A percentile compares a stretch with the other conserved stretches of the same genome.
phyloP scores from a whole-genome alignment of 1,139 yeast genomes.

The Taphrina wiesneri region DNA sequence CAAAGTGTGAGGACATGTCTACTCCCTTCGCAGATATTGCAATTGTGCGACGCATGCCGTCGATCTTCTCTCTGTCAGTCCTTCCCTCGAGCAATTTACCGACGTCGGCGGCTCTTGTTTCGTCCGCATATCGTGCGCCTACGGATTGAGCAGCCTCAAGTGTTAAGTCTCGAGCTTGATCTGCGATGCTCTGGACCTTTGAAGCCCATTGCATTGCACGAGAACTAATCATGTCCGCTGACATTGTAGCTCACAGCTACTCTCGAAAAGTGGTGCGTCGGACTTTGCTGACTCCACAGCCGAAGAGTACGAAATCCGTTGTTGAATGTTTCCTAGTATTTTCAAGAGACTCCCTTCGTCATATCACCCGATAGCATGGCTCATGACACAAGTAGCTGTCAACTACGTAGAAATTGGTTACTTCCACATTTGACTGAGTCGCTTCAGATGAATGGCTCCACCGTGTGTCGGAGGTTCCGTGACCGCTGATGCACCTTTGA shows the following conservation, averaged over 20 bases:
- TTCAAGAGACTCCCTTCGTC: too few species aligned
- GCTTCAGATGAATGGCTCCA: background rate
- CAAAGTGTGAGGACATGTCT: slow-evolving; percentile 65
- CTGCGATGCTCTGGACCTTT: slow-evolving; percentile 26
- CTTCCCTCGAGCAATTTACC: slow-evolving; percentile 23
- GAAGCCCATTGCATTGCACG: slow-evolving; percentile 35
- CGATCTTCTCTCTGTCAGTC: slow-evolving; percentile 30
- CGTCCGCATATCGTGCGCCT: slow-evolving; percentile 29
- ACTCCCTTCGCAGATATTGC: slow-evolving; percentile 50
- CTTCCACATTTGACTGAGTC: background rate
- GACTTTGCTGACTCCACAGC: background rate
- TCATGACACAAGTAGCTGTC: too few species aligned
- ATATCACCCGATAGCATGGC: too few species aligned
- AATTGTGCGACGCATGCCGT: slow-evolving; percentile 24
- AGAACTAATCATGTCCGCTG: slow-evolving; percentile 26
- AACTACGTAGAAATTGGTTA: too few species aligned
- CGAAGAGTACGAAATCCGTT: background rate
- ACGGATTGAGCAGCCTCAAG: slow-evolving; percentile 33
- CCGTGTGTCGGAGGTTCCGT: background rate
- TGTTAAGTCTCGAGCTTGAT: slow-evolving; percentile 29
- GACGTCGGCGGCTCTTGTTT: slow-evolving; percentile 9
- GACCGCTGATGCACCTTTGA: background rate
- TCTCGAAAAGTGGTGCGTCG: background rate
- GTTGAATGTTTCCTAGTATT: too few species aligned
- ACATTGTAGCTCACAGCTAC: background rate